Conservation (phyloP, 352 stramenopile species). For the Phytophthora colocasiae region DNA sequence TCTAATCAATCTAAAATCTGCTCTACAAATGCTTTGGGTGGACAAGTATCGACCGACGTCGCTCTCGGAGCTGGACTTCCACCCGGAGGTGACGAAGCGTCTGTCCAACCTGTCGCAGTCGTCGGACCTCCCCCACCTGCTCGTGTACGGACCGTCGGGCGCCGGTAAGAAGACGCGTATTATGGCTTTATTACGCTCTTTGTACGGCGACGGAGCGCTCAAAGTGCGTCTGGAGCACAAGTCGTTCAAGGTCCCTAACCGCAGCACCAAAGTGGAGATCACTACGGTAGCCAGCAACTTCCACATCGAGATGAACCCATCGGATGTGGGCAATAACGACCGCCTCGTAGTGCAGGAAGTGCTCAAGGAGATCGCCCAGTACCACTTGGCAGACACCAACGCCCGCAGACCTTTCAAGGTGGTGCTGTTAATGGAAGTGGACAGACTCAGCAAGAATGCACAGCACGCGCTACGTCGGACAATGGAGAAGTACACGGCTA, state of each 20-base stretch:
- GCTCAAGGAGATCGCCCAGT: slow-evolving; percentile 99
- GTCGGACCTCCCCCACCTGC: slow-evolving; percentile 95
- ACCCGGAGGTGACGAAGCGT: slow-evolving; percentile 93
- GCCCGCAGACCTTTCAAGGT: slow-evolving; percentile 89
- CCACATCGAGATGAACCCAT: slow-evolving; percentile 99
- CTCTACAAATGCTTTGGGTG: slow-evolving; percentile 93
- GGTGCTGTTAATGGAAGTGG: slow-evolving; percentile 98
- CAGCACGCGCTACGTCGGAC: slow-evolving; percentile 97
- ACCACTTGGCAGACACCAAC: slow-evolving; percentile 82
- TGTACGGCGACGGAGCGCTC: slow-evolving; percentile 96
- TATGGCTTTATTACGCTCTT: slow-evolving; percentile 93
- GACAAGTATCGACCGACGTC: slow-evolving; percentile 98
- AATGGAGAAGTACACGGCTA: slow-evolving; percentile 96
- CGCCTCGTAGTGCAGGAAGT: slow-evolving; percentile 98
- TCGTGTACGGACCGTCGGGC: slow-evolving; percentile 98
- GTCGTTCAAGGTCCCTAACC: slow-evolving; percentile 92
- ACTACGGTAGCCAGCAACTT: slow-evolving; percentile 98
- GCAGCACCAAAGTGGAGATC: slow-evolving; percentile 96
- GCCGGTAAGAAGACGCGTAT: slow-evolving; percentile 99
- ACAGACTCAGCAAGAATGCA: slow-evolving; percentile 97
- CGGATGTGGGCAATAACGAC: slow-evolving; percentile 97
- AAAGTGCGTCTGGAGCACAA: slow-evolving; percentile 91
- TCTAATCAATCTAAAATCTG: no score
- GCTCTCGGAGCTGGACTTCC: slow-evolving; percentile 94
- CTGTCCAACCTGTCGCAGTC: slow-evolving; percentile 78